Base-by-base conservation (phyloP, 2,329 filamentous ascomycete genomes). In the Nemania serpens region DNA sequence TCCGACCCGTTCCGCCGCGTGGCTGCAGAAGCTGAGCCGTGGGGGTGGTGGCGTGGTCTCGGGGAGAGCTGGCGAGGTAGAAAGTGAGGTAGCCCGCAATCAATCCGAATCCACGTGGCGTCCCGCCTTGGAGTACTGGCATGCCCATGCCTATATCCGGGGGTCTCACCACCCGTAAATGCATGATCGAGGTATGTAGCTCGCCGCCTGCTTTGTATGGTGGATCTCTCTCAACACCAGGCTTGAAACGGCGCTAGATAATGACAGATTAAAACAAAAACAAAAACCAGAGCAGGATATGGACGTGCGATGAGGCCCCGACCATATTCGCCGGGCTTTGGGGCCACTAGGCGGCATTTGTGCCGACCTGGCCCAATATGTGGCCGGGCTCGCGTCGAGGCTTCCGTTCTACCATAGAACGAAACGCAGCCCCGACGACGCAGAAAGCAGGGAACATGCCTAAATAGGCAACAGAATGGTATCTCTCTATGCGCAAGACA, bases 401-500 rank as follows among this genome's bases (percentile, higher is more conserved):
- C 12, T 51, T 43, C 22, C 20, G 13, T 54, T 33, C 42, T 13
- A 37, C 22, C 47, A 37, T 25, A 15, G 37, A 42, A n/a, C 46
- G 37, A 51, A 29, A 54, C 6, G 12, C 22, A 4, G 36, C 34
- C 54, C 48, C 49, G 6, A 17, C 37, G 39, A 37, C 13, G 39
- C 25, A 33, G 17, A 48, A 50, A 37, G 45, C 36, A 57, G 5
- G 22, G 13, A 46, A n/a, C 22, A 29, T 56, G 59, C 37, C 52
- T 57, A 53, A 49, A 50, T 39, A 43, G 52, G 57, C 50, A 54
- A 60, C 53, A 63, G 54, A 69, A 66, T 71, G 70, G 70, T 71
- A 72, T 72, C 68, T 72, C 68, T 71, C 68, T 72, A 71, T 70
- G 62, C 61, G 68, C 52, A 65, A 67, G 51, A 64, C 63, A 64